These are phyloP conservation scores for Pichia sp. DNA, from an alignment of 1,139 yeast genomes.

Conservation along the genomic window DNA sequence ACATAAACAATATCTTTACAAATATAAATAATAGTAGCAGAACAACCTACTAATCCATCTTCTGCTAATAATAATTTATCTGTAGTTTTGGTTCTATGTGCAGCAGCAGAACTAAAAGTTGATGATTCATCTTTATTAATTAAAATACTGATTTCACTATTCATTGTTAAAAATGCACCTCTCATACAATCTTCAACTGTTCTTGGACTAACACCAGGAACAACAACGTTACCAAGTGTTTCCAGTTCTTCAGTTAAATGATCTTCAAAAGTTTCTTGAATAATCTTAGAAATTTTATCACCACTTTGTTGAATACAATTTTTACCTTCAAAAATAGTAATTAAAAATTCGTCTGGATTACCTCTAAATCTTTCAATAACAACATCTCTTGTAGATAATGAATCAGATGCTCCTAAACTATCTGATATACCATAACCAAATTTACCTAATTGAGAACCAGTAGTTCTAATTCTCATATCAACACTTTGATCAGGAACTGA, in stretches of 20 bases:
- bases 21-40: conserved; percentile 76
- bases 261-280: conserved; percentile 66
- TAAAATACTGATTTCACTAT: conserved; percentile 65
- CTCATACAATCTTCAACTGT: conserved; percentile 68
- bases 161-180: conserved; percentile 70
- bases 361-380: conserved; percentile 88
- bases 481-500: conserved; percentile 84
- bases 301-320: conserved; percentile 50
- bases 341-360: conserved; percentile 59
- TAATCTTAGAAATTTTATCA: conserved; percentile 63
- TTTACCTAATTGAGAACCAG: conserved; percentile 75
- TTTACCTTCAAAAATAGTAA: conserved; percentile 86
- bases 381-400: conserved; percentile 72
- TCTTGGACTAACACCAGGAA: conserved; percentile 34
- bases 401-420: conserved; percentile 62
- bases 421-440: conserved; percentile 92
- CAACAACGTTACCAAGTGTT: conserved; percentile 40
- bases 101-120: conserved; percentile 31
- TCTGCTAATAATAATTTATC: conserved; percentile 41
- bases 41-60: conserved; percentile 79
- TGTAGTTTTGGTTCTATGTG: conserved; percentile 32
- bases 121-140: conserved; percentile 30
- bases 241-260: conserved; percentile 59
- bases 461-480: conserved; percentile 82
- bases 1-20: conserved; percentile 65